Percentiles rank a stretch among this genome's conserved stretches.
These are phyloP conservation scores for Polyporus tsugae DNA, from an alignment of 1,284 basidiomycete species.

Conservation along the genomic window DNA sequence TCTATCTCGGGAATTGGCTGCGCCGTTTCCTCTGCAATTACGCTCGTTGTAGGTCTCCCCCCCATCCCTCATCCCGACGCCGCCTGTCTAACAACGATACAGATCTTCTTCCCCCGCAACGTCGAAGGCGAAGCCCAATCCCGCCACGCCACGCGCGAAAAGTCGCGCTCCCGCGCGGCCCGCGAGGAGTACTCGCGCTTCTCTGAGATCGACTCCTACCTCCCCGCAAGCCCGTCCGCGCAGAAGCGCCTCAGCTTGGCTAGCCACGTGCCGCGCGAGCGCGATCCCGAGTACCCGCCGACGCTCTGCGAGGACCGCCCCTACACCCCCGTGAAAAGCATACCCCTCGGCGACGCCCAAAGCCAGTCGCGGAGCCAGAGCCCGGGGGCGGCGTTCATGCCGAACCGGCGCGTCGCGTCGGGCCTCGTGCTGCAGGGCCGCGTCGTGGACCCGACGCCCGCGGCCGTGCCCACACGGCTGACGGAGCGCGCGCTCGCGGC, in stretches of 20 bases:
- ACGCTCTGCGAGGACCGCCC: background rate
- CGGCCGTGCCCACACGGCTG: slow-evolving; percentile 25
- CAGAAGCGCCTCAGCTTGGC: slow-evolving; percentile 21
- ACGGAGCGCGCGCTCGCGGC: slow-evolving; percentile 37
- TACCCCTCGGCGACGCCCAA: background rate
- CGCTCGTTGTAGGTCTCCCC: slow-evolving; percentile 64
- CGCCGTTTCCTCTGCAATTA: slow-evolving; percentile 73
- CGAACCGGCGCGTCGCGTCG: slow-evolving; percentile 38
- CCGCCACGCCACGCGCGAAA: slow-evolving; percentile 35
- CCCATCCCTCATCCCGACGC: background rate
- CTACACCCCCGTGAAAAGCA: slow-evolving; percentile 12
- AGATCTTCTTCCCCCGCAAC: slow-evolving; percentile 84
- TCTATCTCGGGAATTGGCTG: slow-evolving; percentile 67
- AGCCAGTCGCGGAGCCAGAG: slow-evolving; percentile 7
- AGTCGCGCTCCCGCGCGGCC: slow-evolving; percentile 28
- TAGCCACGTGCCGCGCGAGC: slow-evolving; percentile 12
- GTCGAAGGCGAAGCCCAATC: slow-evolving; percentile 58
- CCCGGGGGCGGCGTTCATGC: slow-evolving; percentile 35
- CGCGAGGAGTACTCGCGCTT: slow-evolving; percentile 22
- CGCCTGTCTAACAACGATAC: background rate
- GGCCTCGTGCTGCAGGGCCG: slow-evolving; percentile 36
- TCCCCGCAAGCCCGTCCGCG: slow-evolving; percentile 13
- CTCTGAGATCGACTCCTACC: slow-evolving; percentile 27
- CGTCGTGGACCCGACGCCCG: slow-evolving; percentile 23
- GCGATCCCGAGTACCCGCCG: slow-evolving; percentile 8